Percentiles rank a stretch among this genome's conserved stretches.
Conservation (phyloP, 1,139 yeast species). For the Blastobotrys elegans region DNA sequence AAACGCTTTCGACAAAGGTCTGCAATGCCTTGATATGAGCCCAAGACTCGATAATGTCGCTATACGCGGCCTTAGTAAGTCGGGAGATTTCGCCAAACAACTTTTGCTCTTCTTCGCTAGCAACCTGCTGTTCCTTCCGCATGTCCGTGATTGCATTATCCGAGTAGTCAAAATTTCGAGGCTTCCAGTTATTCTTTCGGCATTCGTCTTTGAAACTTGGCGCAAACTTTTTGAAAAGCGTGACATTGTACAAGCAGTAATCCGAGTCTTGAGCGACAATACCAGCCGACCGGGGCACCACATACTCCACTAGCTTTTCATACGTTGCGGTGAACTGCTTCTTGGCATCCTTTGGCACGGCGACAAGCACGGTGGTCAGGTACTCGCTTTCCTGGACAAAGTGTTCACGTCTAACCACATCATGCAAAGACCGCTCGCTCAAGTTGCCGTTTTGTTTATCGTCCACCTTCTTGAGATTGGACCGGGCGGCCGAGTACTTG, state of each 20-base stretch:
- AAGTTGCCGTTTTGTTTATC: constrained; percentile 89
- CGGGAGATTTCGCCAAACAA: constrained; percentile 75
- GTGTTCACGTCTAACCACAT: constrained; percentile 77
- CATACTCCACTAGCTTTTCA: constrained; percentile 74
- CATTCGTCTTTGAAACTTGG: constrained; percentile 64
- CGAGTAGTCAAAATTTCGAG: constrained; percentile 86
- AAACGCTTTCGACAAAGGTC: constrained; percentile 61
- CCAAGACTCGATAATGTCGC: constrained; percentile 82
- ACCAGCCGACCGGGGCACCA: constrained; percentile 85
- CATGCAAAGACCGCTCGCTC: constrained; percentile 85
- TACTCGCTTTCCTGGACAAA: constrained; percentile 84
- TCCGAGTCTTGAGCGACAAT: constrained; percentile 69
- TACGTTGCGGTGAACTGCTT: constrained; percentile 61
- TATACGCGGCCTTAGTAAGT: constrained; percentile 79
- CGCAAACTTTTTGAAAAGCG: constrained; percentile 76
- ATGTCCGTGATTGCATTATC: constrained; percentile 68
- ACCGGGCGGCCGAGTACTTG: constrained; percentile 73
- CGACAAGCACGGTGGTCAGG: constrained; percentile 74
- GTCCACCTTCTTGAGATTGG: constrained; percentile 81
- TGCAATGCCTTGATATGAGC: constrained; percentile 73
- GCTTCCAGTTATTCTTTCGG: constrained; percentile 86
- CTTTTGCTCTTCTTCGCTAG: constrained; percentile 67
- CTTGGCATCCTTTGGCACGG: constrained; percentile 67
- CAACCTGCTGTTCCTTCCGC: constrained; percentile 72
- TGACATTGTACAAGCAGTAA: constrained; percentile 66